Percentiles rank a stretch among this genome's conserved stretches.
Conservation (phyloP, 768 basidiomycete genomes). For the Amyloporia xantha region DNA sequence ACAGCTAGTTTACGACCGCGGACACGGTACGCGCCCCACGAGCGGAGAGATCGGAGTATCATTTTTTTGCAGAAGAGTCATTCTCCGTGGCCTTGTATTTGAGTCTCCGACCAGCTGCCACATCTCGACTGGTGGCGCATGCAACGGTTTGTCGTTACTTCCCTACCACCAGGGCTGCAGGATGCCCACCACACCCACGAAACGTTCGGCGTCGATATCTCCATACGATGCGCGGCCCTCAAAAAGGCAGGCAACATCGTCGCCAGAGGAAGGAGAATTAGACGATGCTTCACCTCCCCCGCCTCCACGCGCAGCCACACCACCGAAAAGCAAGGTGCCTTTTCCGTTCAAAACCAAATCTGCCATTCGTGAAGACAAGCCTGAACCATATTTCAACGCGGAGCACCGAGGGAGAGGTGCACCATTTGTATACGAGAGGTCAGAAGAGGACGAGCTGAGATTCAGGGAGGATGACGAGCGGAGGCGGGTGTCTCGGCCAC, state of each 20-base stretch:
- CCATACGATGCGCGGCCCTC: slow-evolving; percentile 40
- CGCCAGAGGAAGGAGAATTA: slow-evolving; percentile 80
- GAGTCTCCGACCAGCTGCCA: too few species aligned
- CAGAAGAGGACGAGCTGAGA: background rate
- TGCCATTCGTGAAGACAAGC: slow-evolving; percentile 8
- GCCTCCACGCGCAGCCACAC: slow-evolving; percentile 16
- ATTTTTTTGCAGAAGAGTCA: too few species aligned
- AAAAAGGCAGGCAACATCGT: slow-evolving; percentile 51
- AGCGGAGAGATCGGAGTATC: too few species aligned
- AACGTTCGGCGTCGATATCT: slow-evolving; percentile 55
- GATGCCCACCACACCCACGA: slow-evolving; percentile 25
- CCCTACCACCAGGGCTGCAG: background rate
- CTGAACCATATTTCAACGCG: slow-evolving; percentile 9
- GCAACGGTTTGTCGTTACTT: too few species aligned
- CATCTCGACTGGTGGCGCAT: too few species aligned
- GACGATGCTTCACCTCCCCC: slow-evolving; percentile 43
- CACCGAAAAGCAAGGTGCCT: slow-evolving; percentile 45
- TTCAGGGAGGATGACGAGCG: slow-evolving; percentile 30
- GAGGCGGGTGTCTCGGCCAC: slow-evolving; percentile 14
- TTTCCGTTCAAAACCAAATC: slow-evolving; percentile 68
- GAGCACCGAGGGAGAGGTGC: slow-evolving; percentile 23
- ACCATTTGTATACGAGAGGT: slow-evolving; percentile 25
- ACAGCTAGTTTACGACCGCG: too few species aligned
- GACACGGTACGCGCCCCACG: too few species aligned
- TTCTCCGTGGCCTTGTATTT: too few species aligned